Percentiles rank a stretch among this genome's conserved stretches.
These are phyloP conservation scores for Dalbergia oliveri DNA, from an alignment of 306 rosid species.

Conservation along the genomic window DNA sequence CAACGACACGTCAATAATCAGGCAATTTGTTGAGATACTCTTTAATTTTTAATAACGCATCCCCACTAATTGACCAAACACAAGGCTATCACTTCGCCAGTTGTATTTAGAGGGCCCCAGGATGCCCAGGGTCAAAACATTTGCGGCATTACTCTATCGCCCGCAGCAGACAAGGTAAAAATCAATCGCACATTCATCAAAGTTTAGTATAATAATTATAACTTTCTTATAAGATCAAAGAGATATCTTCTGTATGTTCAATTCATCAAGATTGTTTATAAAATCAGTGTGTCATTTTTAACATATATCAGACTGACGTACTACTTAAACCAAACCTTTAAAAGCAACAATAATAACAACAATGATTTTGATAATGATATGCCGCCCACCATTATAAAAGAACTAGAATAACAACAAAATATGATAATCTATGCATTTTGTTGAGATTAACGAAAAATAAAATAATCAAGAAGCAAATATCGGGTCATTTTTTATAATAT, in stretches of 20 bases:
- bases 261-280: neutral
- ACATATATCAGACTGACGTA: neutral
- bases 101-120: slow-evolving; percentile 44
- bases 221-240: neutral
- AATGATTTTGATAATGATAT: neutral
- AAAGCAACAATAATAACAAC: neutral
- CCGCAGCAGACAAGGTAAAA: slow-evolving; percentile 6
- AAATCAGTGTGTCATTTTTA: neutral
- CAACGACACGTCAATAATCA: slow-evolving; percentile 11
- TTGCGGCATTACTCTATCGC: slow-evolving; percentile 15
- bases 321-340: neutral
- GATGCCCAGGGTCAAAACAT: slow-evolving; percentile 44
- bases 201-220: neutral
- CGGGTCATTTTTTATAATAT: too few relatives aligned
- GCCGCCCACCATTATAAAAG: neutral
- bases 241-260: neutral
- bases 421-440: neutral
- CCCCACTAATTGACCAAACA: slow-evolving; percentile 37
- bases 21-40: slow-evolving; percentile 6
- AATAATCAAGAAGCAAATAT: neutral
- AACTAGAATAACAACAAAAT: neutral
- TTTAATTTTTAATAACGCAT: slow-evolving; percentile 1
- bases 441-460: neutral
- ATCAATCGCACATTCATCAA: slow-evolving; percentile 16
- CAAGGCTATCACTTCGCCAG: slow-evolving; percentile 49